Evolutionary conservation across 1,284 basidiomycete genomes (phyloP), one percentile per base, ranked within the genome.

Genomic region (Ustilago cynodontis): DNA sequence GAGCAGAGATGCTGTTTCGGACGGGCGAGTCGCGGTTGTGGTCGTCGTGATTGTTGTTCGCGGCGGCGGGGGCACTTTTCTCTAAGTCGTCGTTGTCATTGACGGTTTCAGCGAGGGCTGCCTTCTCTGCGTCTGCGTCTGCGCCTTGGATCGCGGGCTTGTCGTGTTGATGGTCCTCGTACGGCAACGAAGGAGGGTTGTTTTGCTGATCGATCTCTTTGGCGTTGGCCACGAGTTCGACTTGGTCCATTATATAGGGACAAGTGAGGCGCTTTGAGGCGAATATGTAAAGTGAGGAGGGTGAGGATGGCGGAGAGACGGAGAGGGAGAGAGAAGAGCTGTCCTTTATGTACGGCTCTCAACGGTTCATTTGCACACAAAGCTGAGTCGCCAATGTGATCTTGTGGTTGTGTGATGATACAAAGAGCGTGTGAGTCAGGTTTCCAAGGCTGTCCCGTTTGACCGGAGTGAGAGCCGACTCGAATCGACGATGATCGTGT

Each of bases 211-310:
- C 71, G 9, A 65, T 43, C 45, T 74, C 62, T 22, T 63, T 35
- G 22, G 51, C 51, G 29, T 66, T 58, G 28, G 51, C 47, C 11
- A 39, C 56, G 33, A 66, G 60, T 43, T 70, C 59, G 45, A 61
- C 11, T 13, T 65, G 59, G 29, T 75, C 66, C 72, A 75, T 75
- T 43, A 41, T 69, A 56, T 61, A 35, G 20, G 4, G 41, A 43
- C n/a, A 43, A 31, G 9, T 20, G 37, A 18, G 8, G 13, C 14
- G 26, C 18, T 59, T 26, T 18, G 33, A 28, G 31, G 5, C 31
- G 5, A 11, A 33, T 5, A 33, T 49, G 45, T 22, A 18, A 49
- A 24, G 20, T n/a, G 22, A 39, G n/a, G n/a, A n/a, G n/a, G 13
- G 14, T 16, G 37, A 39, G 37, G 37, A 39, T 39, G 9, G 37